Percentiles rank a stretch among this genome's conserved stretches.
Conservation (phyloP, 2,329 filamentous ascomycete genomes). For the Trichoderma harzianum region DNA sequence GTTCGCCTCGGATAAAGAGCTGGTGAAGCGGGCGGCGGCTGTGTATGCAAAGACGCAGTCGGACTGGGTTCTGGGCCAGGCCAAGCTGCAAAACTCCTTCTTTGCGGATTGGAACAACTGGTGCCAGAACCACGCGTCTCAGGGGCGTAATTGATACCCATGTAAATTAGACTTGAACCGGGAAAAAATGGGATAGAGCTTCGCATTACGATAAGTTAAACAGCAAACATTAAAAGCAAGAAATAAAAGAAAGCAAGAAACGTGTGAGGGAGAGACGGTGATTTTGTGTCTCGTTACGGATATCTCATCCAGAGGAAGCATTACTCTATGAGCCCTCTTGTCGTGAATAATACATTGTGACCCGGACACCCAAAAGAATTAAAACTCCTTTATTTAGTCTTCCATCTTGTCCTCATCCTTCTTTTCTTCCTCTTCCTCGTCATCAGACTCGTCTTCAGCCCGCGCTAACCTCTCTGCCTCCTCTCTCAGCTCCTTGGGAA, state of each 20-base stretch:
- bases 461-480: constrained; percentile 92
- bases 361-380: constrained; percentile 18
- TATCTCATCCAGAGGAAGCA: constrained; percentile 28
- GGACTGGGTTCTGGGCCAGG: constrained; percentile 55
- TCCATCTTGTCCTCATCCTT: constrained; percentile 80
- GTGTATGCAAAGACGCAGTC: constrained; percentile 62
- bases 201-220: neutral
- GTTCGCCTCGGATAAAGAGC: constrained; percentile 50
- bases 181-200: neutral
- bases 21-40: constrained; percentile 53
- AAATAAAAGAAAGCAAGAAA: neutral
- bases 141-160: constrained; percentile 25
- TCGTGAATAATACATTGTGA: constrained; percentile 35
- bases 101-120: constrained; percentile 74
- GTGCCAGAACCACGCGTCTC: constrained; percentile 52
- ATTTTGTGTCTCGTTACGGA: neutral
- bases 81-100: constrained; percentile 61
- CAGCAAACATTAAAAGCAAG: neutral
- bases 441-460: constrained; percentile 82
- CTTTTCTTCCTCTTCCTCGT: constrained; percentile 69
- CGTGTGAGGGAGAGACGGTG: neutral
- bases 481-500: constrained; percentile 83
- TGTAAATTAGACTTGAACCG: constrained; percentile 22
- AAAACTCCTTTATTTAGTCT: constrained; percentile 54
- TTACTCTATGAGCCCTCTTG: constrained; percentile 36